Percentiles rank a stretch among this genome's conserved stretches.
Evolutionary conservation across 1,139 yeast genomes (phyloP).

Genomic region (Scheffersomyces quercinus): DNA sequence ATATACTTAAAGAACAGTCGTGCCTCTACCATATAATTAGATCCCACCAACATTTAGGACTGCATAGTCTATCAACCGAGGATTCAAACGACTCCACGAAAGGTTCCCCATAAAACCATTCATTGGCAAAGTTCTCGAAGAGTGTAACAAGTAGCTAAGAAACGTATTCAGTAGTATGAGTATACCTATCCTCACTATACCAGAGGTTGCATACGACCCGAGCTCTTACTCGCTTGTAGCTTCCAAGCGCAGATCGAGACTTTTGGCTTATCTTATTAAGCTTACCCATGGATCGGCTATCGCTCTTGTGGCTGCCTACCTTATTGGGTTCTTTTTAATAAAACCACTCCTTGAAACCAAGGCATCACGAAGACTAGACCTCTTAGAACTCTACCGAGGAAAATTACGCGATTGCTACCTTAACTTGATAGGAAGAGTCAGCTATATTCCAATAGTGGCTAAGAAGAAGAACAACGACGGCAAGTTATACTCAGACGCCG

Average conservation of each 20-base stretch:
- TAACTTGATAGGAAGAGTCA: slow-evolving; percentile 34
- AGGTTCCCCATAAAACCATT: slow-evolving; percentile 6
- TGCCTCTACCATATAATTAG: too few relatives aligned
- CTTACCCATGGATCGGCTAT: slow-evolving; percentile 41
- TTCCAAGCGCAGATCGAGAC: slow-evolving; percentile 23
- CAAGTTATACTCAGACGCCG: slow-evolving; percentile 40
- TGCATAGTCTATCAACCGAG: too few relatives aligned
- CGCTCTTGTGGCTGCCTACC: slow-evolving; percentile 29
- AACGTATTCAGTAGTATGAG: slow-evolving; percentile 7
- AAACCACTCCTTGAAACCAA: slow-evolving; percentile 39
- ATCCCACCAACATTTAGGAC: too few relatives aligned
- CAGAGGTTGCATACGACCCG: slow-evolving; percentile 45
- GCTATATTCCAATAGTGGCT: slow-evolving; percentile 43
- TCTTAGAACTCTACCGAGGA: slow-evolving; percentile 34
- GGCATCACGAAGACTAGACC: slow-evolving; percentile 32
- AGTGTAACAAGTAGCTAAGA: neutral
- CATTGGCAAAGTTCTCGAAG: neutral
- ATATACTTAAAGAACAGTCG: too few relatives aligned
- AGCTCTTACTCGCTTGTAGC: slow-evolving; percentile 19
- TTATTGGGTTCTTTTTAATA: slow-evolving; percentile 33
- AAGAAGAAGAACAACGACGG: slow-evolving; percentile 32
- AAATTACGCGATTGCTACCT: slow-evolving; percentile 40
- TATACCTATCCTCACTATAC: slow-evolving; percentile 42
- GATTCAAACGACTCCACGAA: too few relatives aligned
- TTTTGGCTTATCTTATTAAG: slow-evolving; percentile 29